Conservation (phyloP, 108 stramenopile species). For the Skeletonema tropicum region DNA sequence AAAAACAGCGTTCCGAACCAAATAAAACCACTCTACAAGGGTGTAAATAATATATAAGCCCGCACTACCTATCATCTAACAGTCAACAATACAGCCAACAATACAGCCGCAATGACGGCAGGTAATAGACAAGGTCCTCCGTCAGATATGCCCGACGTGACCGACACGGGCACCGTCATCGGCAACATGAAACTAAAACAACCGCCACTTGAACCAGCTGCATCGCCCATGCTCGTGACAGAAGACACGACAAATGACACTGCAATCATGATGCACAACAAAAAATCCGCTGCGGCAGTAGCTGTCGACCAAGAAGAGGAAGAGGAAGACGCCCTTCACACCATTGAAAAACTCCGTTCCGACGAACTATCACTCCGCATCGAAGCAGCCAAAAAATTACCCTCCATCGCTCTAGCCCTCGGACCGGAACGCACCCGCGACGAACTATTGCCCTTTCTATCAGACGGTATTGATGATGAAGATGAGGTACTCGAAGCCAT, state of each 20-base stretch:
- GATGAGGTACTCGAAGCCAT: constrained; percentile 82
- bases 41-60: no score
- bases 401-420: constrained; percentile 66
- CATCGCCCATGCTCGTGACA: constrained; percentile 15
- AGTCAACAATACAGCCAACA: no score
- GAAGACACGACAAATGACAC: constrained; percentile 16
- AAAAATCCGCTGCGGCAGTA: not conserved
- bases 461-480: constrained; percentile 88
- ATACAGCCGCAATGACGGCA: not conserved
- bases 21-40: no score
- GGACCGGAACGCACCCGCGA: constrained; percentile 78
- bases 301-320: constrained; percentile 16
- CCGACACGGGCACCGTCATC: constrained; percentile 46
- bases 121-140: not conserved
- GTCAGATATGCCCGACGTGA: constrained; percentile 40
- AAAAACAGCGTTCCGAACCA: no score
- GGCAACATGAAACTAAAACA: constrained; percentile 15
- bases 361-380: constrained; percentile 76
- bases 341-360: constrained; percentile 79
- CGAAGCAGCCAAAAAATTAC: constrained; percentile 68
- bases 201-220: not conserved
- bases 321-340: constrained; percentile 81
- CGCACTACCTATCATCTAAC: no score
- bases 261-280: constrained; percentile 8
- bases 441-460: constrained; percentile 83